Conservation (phyloP, 2,329 filamentous ascomycete species). For the Huntiella bhutanensis region DNA sequence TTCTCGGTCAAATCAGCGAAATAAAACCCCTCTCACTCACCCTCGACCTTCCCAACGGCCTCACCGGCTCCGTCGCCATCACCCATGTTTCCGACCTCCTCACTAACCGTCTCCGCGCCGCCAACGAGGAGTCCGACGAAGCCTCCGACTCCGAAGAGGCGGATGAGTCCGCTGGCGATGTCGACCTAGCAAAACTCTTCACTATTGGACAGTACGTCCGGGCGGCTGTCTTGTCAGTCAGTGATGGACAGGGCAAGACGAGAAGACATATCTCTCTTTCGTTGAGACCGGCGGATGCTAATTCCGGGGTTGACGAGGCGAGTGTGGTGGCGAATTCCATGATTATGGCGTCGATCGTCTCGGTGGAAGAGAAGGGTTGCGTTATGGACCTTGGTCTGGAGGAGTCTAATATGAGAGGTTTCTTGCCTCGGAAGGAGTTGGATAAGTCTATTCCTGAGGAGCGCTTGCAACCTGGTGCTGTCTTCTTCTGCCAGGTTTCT, state of each 20-base stretch:
- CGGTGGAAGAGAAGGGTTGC: constrained; percentile 88
- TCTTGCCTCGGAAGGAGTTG: constrained; percentile 70
- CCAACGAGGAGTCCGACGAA: constrained; percentile 31
- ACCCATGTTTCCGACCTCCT: constrained; percentile 76
- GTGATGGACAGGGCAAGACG: constrained; percentile 36
- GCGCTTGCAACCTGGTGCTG: constrained; percentile 60
- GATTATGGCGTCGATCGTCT: constrained; percentile 71
- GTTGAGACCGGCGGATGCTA: constrained; percentile 59
- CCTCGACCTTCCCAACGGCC: constrained; percentile 77
- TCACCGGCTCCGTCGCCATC: constrained; percentile 74
- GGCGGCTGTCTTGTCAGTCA: constrained; percentile 60
- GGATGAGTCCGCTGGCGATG: constrained; percentile 22
- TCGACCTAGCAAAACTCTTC: constrained; percentile 56
- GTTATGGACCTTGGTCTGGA: constrained; percentile 80
- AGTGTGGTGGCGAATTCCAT: constrained; percentile 59
- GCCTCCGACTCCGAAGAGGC: constrained; percentile 34
- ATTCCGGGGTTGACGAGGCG: constrained; percentile 51
- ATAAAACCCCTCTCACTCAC: constrained; percentile 66
- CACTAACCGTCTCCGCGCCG: constrained; percentile 56
- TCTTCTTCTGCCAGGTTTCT: constrained; percentile 66
- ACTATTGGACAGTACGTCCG: constrained; percentile 73
- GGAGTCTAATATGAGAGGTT: constrained; percentile 51
- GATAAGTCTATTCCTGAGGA: constrained; percentile 45
- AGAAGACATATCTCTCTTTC: constrained; percentile 79
- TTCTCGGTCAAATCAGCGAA: constrained; percentile 69